phyloP scores from a whole-genome alignment of 2,329 filamentous ascomycete genomes.

The Penicillium concentricum region DNA sequence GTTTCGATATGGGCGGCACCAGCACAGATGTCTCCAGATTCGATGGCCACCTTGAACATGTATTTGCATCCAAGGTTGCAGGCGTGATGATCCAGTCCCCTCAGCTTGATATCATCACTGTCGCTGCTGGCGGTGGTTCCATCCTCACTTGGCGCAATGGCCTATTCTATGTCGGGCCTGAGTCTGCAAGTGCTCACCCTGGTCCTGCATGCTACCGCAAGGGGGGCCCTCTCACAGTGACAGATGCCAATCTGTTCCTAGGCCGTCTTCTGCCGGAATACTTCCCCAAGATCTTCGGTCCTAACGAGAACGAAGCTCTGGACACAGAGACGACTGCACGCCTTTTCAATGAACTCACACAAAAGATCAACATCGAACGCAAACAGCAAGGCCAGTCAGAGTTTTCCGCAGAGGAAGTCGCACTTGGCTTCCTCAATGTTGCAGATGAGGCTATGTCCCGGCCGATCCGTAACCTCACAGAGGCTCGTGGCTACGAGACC shows the following conservation, averaged over 20 bases:
- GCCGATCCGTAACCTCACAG: slow-evolving; percentile 84
- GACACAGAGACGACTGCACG: slow-evolving; percentile 73
- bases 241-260: slow-evolving; percentile 86
- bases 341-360: slow-evolving; percentile 71
- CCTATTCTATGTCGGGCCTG: slow-evolving; percentile 86
- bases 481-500: slow-evolving; percentile 89
- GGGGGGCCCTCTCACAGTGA: slow-evolving; percentile 84
- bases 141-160: slow-evolving; percentile 83
- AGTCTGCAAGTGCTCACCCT: slow-evolving; percentile 87
- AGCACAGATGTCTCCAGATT: slow-evolving; percentile 87
- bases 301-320: slow-evolving; percentile 79
- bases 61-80: slow-evolving; percentile 90
- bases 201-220: slow-evolving; percentile 92
- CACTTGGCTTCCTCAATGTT: slow-evolving; percentile 43
- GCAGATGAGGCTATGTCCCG: slow-evolving; percentile 52
- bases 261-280: slow-evolving; percentile 85
- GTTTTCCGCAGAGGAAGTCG: slow-evolving; percentile 66
- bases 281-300: slow-evolving; percentile 94
- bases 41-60: slow-evolving; percentile 84
- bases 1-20: slow-evolving; percentile 95
- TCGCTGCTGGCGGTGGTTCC: slow-evolving; percentile 74
- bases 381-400: slow-evolving; percentile 48
- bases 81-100: slow-evolving; percentile 93
- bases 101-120: slow-evolving; percentile 91
- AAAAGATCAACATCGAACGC: slow-evolving; percentile 72